Percentiles rank a stretch among this genome's conserved stretches.
Evolutionary conservation across 23 red algal genomes (phyloP).

Genomic region (Gracilaria domingensis): DNA sequence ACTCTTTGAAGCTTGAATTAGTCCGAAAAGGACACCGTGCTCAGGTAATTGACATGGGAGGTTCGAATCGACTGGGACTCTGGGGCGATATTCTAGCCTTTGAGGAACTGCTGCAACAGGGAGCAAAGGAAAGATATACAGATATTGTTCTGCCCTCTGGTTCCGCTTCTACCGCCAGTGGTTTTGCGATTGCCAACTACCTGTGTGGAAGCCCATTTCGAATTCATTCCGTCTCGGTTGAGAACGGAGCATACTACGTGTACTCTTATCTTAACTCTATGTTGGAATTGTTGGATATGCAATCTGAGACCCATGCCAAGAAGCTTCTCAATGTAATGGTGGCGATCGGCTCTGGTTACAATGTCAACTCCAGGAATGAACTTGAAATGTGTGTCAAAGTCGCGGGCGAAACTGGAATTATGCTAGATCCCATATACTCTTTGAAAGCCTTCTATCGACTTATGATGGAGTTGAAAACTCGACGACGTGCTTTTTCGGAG

Average conservation of each 20-base stretch:
- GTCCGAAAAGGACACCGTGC: constrained; percentile 12
- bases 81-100: constrained; percentile 70
- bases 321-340: constrained; percentile 62
- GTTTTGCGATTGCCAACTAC: constrained; percentile 64
- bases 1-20: constrained; percentile 22
- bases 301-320: constrained; percentile 14
- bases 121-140: constrained; percentile 23
- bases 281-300: constrained; percentile 36
- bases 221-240: constrained; percentile 50
- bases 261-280: constrained; percentile 56
- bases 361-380: constrained; percentile 46
- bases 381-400: constrained; percentile 31
- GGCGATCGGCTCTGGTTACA: constrained; percentile 61
- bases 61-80: constrained; percentile 71
- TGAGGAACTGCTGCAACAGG: constrained; percentile 59
- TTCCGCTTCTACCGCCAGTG: constrained; percentile 63
- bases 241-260: constrained; percentile 50
- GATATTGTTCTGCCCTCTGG: constrained; percentile 66
- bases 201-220: constrained; percentile 22
- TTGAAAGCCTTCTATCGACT: constrained; percentile 64
- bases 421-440: constrained; percentile 75
- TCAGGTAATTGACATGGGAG: constrained; percentile 66
- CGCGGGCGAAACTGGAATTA: constrained; percentile 23
- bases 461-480: constrained; percentile 21
- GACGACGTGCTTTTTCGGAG: constrained; percentile 1